These are phyloP conservation scores for Cordia subcordata DNA, from an alignment of 257 asterid genomes.

Conservation along the genomic window DNA sequence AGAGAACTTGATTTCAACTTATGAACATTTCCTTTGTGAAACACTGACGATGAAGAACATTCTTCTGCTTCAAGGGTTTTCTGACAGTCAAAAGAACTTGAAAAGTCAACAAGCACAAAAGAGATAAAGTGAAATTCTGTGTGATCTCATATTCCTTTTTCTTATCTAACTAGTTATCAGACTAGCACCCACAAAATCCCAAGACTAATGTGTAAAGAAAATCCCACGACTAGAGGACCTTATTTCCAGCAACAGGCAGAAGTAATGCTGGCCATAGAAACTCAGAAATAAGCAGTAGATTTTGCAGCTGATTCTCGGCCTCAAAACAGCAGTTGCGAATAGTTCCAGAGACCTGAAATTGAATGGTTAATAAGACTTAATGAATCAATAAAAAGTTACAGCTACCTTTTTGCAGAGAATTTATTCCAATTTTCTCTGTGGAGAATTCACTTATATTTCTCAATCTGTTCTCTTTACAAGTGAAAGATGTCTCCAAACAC, in stretches of 20 bases:
- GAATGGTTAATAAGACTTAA: neutral
- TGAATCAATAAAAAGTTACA: neutral
- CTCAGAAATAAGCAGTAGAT: conserved; percentile 79
- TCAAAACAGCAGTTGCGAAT: conserved; percentile 97
- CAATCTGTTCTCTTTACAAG: no score
- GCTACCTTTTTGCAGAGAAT: no score
- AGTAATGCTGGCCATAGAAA: conserved; percentile 95
- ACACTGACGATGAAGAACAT: neutral
- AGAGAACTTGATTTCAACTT: no score
- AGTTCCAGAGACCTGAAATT: conserved; percentile 75
- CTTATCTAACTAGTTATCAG: neutral
- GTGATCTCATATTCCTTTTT: neutral
- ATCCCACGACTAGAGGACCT: conserved; percentile 42
- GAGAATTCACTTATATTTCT: no score
- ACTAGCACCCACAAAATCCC: neutral
- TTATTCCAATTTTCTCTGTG: no score
- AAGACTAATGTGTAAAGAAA: neutral
- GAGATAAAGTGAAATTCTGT: neutral
- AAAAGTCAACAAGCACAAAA: neutral
- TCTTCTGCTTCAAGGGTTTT: no score
- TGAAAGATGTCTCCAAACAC: no score
- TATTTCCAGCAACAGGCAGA: conserved; percentile 95
- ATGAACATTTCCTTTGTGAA: neutral
- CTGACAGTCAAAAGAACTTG: no score
- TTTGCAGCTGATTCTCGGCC: conserved; percentile 78